Base-by-base conservation (phyloP, 805 yeast genomes). In the Nakazawaea ishiwadae region DNA sequence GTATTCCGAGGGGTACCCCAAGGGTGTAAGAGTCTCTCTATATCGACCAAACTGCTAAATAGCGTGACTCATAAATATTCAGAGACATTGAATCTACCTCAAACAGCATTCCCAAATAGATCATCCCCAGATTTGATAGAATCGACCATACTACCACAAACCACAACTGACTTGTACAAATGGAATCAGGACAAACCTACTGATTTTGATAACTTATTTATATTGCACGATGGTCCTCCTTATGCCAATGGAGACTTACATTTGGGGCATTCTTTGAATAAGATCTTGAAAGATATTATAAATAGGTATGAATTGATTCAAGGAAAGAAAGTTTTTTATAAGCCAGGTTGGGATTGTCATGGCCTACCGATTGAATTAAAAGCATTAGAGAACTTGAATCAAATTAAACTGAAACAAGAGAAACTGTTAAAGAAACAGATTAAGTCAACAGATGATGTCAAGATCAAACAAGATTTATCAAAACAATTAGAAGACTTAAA, bases 271-370 rank as follows among this genome's bases (percentile, higher is more conserved):
- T 87, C 98, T 0, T 63, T 93, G 52, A 93, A 93, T 65, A 91
- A 93, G 56, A 75, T 89, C 16, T 60, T 88, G 42, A 93, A 93
- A 59, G 99, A 93, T 60, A 79, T 93, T 35, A 77, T 91, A 34
- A 76, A 77, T 48, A 68, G 99, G 39, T 81, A 66, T 50, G 79
- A 87, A 53, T 63, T 90, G 19, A 57, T 81, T 16, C 60, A 68
- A 29, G 85, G 88, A 12, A 71, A 78, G 45, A 69, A 71, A 37
- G 78, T 93, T 3, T 69, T 73, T 39, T 93, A 86, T 54, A 71
- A 72, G 31, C 96, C 98, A 0, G 99, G 99, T 0, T 93, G 99
- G 98, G 99, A 93, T 59, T 93, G 99, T 56, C 99, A 93, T 64
- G 99, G 99, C 0, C 66, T 93, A 29, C 99, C 99, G 1, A 93